These are phyloP conservation scores for Alternaria viburni DNA, from an alignment of 2,329 filamentous ascomycete genomes.

Conservation along the genomic window DNA sequence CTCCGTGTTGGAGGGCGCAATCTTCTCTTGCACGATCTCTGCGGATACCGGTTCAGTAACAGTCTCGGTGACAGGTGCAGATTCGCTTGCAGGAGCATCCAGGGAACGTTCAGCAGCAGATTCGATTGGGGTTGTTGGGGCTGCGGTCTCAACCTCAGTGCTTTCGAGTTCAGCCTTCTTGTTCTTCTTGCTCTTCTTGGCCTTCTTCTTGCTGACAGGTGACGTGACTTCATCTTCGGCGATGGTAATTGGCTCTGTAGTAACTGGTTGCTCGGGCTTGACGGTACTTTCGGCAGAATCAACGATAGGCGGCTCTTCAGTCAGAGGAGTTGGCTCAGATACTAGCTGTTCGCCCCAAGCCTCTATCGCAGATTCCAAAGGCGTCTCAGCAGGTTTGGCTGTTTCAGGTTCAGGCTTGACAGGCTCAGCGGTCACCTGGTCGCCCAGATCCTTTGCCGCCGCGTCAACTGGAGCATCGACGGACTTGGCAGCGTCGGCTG, in stretches of 20 bases:
- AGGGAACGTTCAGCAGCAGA: conserved; percentile 8
- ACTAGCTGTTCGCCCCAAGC: conserved; percentile 11
- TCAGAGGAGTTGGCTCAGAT: neutral
- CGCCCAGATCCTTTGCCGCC: neutral
- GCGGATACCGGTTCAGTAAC: neutral
- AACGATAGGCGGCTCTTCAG: neutral
- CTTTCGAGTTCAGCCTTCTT: conserved; percentile 36
- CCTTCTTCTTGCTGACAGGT: conserved; percentile 30
- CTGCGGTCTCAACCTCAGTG: conserved; percentile 12
- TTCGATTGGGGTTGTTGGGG: conserved; percentile 8
- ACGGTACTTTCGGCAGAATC: neutral
- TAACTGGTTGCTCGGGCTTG: neutral
- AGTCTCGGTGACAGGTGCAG: neutral
- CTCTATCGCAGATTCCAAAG: neutral
- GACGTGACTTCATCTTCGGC: conserved; percentile 5
- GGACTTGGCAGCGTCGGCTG: neutral
- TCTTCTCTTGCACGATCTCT: neutral
- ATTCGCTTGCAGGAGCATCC: neutral
- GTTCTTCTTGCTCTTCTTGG: conserved; percentile 38
- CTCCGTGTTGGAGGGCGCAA: neutral
- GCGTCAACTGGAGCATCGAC: neutral
- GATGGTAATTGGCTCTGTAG: neutral
- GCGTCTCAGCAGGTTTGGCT: neutral
- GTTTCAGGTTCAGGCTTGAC: neutral
- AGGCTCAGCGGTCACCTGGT: neutral